Evolutionary conservation across 192 early-diverging fungal species (phyloP).

Genomic region (Backusella macrospora): DNA sequence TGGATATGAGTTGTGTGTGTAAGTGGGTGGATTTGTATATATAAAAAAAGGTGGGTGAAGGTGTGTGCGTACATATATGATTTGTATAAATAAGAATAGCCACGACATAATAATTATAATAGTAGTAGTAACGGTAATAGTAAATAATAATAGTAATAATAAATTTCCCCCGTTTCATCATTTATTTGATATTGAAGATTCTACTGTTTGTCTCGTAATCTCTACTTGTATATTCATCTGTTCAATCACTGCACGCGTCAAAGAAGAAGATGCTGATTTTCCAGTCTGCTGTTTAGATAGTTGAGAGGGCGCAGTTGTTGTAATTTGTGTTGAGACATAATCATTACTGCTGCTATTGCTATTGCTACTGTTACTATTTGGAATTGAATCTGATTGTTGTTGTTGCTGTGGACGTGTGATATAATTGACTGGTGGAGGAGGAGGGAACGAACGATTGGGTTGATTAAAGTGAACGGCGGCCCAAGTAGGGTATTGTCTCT

Average conservation of each 20-base stretch:
- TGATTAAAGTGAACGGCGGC: constrained; percentile 79
- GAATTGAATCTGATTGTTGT: constrained; percentile 23
- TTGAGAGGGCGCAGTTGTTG: constrained; percentile 15
- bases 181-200: constrained; percentile 13
- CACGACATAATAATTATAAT: too few relatives aligned
- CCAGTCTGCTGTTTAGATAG: constrained; percentile 47
- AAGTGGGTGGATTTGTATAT: too few relatives aligned
- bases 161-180: background rate
- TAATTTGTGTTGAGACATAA: constrained; percentile 23
- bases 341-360: constrained; percentile 29
- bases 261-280: constrained; percentile 53
- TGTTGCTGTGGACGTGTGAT: constrained; percentile 15
- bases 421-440: constrained; percentile 28
- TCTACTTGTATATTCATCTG: constrained; percentile 43
- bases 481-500: constrained; percentile 78
- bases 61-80: too few relatives aligned
- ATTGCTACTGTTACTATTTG: constrained; percentile 34
- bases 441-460: constrained; percentile 56
- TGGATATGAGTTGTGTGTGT: too few relatives aligned
- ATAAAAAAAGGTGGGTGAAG: too few relatives aligned
- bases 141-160: too few relatives aligned
- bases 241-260: constrained; percentile 58
- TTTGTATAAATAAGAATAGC: too few relatives aligned
- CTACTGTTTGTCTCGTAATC: constrained; percentile 7
- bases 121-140: too few relatives aligned